phyloP scores from a whole-genome alignment of 2,329 filamentous ascomycete species.

The Aspergillus puulaauensis region DNA sequence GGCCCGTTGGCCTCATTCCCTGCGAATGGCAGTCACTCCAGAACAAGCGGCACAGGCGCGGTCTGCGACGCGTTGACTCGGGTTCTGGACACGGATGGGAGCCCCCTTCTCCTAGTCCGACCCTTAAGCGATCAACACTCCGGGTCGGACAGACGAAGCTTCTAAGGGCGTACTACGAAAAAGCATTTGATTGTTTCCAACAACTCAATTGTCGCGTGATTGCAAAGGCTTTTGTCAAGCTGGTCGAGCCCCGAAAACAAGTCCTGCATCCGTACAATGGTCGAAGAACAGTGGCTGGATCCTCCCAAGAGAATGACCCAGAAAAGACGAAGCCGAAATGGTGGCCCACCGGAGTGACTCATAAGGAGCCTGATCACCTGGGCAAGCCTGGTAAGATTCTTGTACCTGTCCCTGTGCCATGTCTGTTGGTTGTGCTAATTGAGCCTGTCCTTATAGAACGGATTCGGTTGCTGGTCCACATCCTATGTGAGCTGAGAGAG shows the following conservation, averaged over 20 bases:
- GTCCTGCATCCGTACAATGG: slow-evolving; percentile 48
- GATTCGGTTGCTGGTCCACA: slow-evolving; percentile 40
- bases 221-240: slow-evolving; percentile 44
- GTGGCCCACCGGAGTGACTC: slow-evolving; percentile 41
- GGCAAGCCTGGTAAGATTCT: slow-evolving; percentile 38
- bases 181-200: slow-evolving; percentile 40
- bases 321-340: slow-evolving; percentile 42
- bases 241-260: slow-evolving; percentile 46
- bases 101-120: slow-evolving; percentile 20
- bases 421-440: background rate
- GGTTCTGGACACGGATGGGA: slow-evolving; percentile 14
- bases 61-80: slow-evolving; percentile 19
- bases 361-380: slow-evolving; percentile 48
- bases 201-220: slow-evolving; percentile 44
- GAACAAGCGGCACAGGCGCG: slow-evolving; percentile 27
- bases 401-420: background rate
- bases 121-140: slow-evolving; percentile 25
- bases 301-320: slow-evolving; percentile 37
- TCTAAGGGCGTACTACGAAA: slow-evolving; percentile 37
- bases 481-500: slow-evolving; percentile 38
- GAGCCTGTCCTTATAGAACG: slow-evolving; percentile 29
- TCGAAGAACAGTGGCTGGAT: slow-evolving; percentile 21
- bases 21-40: slow-evolving; percentile 32
- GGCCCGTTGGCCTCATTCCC: slow-evolving; percentile 28
- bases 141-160: slow-evolving; percentile 28